Conservation (phyloP, 140 eudicot species). For the Oenanthe javanica region DNA sequence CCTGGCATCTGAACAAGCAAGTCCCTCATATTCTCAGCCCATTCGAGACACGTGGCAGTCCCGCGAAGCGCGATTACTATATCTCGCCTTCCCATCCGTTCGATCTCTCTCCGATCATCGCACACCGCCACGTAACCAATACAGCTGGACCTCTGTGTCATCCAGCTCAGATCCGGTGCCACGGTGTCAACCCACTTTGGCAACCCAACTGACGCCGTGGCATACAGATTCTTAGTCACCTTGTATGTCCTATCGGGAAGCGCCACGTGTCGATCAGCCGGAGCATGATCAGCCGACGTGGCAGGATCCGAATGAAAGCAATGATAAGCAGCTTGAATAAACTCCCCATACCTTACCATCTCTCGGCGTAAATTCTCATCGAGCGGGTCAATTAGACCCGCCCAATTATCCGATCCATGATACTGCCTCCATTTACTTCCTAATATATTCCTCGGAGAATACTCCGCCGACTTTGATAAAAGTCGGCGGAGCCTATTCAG, state of each 20-base stretch:
- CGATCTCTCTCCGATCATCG: conserved; percentile 66
- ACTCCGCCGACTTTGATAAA: conserved; percentile 44
- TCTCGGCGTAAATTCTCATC: conserved; percentile 95
- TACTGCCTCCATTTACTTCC: conserved; percentile 83
- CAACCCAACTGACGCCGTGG: conserved; percentile 68
- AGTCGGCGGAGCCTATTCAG: conserved; percentile 53
- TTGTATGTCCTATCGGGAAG: conserved; percentile 61
- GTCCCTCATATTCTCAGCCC: conserved; percentile 77
- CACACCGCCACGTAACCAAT: conserved; percentile 92
- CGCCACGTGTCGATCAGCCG: conserved; percentile 45
- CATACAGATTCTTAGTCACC: conserved; percentile 76
- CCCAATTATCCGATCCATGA: conserved; percentile 83
- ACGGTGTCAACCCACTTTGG: conserved; percentile 90
- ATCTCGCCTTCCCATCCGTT: conserved; percentile 92
- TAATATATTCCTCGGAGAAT: conserved; percentile 69
- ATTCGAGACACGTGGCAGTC: conserved; percentile 88
- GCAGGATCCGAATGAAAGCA: conserved; percentile 73
- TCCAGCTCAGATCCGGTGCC: conserved; percentile 91
- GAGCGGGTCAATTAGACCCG: conserved; percentile 76
- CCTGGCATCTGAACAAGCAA: conserved; percentile 49
- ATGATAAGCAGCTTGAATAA: conserved; percentile 88
- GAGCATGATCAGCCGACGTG: conserved; percentile 40
- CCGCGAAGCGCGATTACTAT: conserved; percentile 86
- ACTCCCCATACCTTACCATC: conserved; percentile 85
- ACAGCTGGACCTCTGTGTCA: conserved; percentile 90